Evolutionary conservation across 257 asterid genomes (phyloP).

Genomic region (Salvia splendens): DNA sequence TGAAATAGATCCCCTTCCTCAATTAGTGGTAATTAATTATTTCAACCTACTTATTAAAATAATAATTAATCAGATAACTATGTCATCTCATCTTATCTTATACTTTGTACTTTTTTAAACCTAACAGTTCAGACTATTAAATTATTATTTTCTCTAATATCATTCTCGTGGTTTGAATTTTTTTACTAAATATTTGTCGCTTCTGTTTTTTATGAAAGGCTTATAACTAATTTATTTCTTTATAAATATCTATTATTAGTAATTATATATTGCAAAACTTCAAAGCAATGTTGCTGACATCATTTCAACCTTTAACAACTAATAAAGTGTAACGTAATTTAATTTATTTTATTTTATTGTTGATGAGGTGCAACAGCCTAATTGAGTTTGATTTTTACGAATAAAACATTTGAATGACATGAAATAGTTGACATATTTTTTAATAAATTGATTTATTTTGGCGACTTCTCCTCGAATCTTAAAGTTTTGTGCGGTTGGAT

Average conservation of each 20-base stretch:
- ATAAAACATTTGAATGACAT: conserved; percentile 27
- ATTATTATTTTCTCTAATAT: neutral
- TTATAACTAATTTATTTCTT: no score
- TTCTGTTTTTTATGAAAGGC: no score
- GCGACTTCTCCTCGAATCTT: conserved; percentile 24
- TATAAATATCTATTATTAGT: neutral
- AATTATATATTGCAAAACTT: neutral
- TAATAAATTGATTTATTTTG: neutral
- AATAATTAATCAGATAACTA: neutral
- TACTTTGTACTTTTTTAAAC: neutral
- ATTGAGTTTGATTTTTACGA: neutral
- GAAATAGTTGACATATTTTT: conserved; percentile 21
- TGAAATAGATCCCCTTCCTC: conserved; percentile 17
- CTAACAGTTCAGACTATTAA: neutral
- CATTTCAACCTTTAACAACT: neutral
- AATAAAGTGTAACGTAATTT: no score
- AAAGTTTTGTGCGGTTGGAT: neutral
- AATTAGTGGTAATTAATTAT: neutral
- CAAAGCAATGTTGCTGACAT: neutral
- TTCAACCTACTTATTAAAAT: neutral
- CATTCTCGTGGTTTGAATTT: neutral
- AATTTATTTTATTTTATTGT: neutral
- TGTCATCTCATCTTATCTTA: neutral
- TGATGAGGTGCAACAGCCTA: neutral
- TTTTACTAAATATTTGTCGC: no score